Evolutionary conservation across 257 asterid species (phyloP).

Genomic region (Nicotiana undulata): DNA sequence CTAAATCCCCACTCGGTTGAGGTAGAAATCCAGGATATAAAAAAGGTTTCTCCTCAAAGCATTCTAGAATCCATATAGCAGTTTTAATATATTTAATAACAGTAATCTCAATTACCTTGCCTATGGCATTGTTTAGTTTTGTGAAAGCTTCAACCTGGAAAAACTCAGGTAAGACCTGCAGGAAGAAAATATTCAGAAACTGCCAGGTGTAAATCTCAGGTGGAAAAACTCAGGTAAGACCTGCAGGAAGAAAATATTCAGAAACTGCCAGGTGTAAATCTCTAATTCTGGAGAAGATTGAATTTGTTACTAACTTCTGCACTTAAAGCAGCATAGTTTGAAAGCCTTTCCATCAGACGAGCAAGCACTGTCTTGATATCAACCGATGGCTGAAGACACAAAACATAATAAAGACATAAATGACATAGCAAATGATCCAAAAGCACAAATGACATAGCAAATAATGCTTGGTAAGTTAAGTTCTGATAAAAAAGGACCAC

Average conservation of each 20-base stretch:
- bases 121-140: conserved; percentile 79
- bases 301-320: conserved; percentile 54
- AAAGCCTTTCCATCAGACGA: conserved; percentile 95
- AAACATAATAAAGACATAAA: not conserved
- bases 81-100: not conserved
- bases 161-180: conserved; percentile 93
- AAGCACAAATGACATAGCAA: not conserved
- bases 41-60: not conserved
- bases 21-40: not conserved
- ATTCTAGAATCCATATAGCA: not conserved
- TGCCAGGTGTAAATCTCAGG: conserved; percentile 11
- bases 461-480: not conserved
- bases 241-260: conserved; percentile 46
- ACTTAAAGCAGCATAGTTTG: conserved; percentile 93
- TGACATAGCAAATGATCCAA: not conserved
- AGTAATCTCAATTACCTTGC: conserved; percentile 53
- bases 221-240: conserved; percentile 93
- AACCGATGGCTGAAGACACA: conserved; percentile 66
- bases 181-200: conserved; percentile 26
- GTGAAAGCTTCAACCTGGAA: conserved; percentile 98
- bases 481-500: not conserved
- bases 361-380: conserved; percentile 95
- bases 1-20: not conserved
- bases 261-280: conserved; percentile 15
- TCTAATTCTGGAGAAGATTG: not conserved